Evolutionary conservation across 1,284 basidiomycete genomes (phyloP), one percentile per base, ranked within the genome.

Genomic region (Tetrapyrgos nigripes): DNA sequence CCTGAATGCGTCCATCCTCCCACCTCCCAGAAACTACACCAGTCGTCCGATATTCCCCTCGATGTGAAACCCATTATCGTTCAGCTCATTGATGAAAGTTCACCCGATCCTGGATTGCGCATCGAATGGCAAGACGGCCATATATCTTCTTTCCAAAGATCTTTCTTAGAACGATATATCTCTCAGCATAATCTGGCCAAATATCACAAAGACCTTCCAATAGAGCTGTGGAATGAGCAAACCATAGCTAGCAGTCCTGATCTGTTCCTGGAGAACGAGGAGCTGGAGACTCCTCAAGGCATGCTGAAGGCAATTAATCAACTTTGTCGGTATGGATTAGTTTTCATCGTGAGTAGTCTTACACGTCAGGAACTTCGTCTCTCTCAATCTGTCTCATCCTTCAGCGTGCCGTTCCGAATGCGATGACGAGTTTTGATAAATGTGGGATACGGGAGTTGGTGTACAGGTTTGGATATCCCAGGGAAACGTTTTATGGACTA

Each of bases 401-500:
- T 35, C 27, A 61, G 62, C 59, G 55, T 19, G 81, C 79, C 13
- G 84, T 94, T 0, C 89, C 91, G 0, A 83, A 80, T 17, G 68
- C 77, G 35, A 70, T 80, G 50, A 86, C 83, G 0, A 78, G 79
- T 21, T 74, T 89, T 62, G 79, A 83, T 48, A 74, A 73, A 1
- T 93, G 93, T 69, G 88, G 90, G 70, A 71, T 94, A 33, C 80
- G 84, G 5, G 75, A 64, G n/a, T 79, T 96, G 1, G 91, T 86
- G 1, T 75, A 79, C 24, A 71, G 70, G 27, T 89, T 97, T 64
- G 91, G 94, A 13, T 84, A 92, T 64, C 80, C 98, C 26, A 81
- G 95, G 31, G 80, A 85, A 55, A 98, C 96, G 10, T 97, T 98
- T 73, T 99, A 99, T 69, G 97, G 97, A 1, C 78, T 83, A 57